Conservation (phyloP, 73 alveolate genomes). For the Urostyla sp. region DNA sequence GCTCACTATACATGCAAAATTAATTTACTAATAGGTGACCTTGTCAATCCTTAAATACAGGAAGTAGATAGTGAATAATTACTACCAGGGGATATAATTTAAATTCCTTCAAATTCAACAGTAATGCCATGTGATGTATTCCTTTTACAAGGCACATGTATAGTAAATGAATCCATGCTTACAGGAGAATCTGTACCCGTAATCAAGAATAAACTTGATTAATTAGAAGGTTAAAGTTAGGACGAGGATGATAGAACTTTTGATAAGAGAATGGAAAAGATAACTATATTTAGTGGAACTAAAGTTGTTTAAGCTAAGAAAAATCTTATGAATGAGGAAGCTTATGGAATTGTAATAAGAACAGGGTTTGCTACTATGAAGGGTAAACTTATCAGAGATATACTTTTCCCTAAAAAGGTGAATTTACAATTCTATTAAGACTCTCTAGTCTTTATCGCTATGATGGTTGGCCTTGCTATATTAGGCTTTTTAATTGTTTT, state of each 20-base stretch:
- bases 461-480: conserved; percentile 85
- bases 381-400: conserved; percentile 80
- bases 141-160: conserved; percentile 83
- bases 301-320: conserved; percentile 76
- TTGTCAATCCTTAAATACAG: conserved; percentile 31
- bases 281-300: conserved; percentile 83
- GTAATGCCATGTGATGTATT: conserved; percentile 93
- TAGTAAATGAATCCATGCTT: conserved; percentile 94
- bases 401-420: conserved; percentile 81
- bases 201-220: conserved; percentile 80
- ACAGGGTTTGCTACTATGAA: conserved; percentile 83
- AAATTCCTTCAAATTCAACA: conserved; percentile 57
- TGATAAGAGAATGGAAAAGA: conserved; percentile 46
- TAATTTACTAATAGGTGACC: conserved; percentile 71
- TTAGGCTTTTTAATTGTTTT: conserved; percentile 86
- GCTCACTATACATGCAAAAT: conserved; percentile 83
- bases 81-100: conserved; percentile 93
- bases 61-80: conserved; percentile 76
- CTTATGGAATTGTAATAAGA: conserved; percentile 69
- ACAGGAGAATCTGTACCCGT: conserved; percentile 96
- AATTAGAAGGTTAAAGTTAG: conserved; percentile 39
- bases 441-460: conserved; percentile 81
- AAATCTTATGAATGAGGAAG: conserved; percentile 53
- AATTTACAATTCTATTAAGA: conserved; percentile 91
- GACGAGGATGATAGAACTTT: conserved; percentile 27